Evolutionary conservation across 495 filamentous ascomycete species (phyloP).

Genomic region (Aspergillus carlsbadensis): DNA sequence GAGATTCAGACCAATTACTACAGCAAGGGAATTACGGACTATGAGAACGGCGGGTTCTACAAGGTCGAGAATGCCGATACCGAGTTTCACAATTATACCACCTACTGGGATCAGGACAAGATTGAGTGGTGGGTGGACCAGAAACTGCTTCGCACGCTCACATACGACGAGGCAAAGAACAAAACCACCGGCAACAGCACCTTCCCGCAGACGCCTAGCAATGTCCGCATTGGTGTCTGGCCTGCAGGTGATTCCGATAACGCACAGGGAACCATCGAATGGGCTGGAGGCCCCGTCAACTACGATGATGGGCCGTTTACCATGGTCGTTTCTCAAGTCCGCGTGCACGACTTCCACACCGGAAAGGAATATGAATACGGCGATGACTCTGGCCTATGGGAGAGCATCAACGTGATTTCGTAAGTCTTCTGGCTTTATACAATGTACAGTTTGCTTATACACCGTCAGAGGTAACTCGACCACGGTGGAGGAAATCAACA

Average conservation of each 20-base stretch:
- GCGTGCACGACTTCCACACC: slow-evolving; percentile 64
- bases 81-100: slow-evolving; percentile 82
- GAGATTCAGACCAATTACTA: slow-evolving; percentile 92
- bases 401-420: slow-evolving; percentile 68
- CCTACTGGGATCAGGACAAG: slow-evolving; percentile 77
- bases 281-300: slow-evolving; percentile 79
- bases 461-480: slow-evolving; percentile 61
- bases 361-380: slow-evolving; percentile 68
- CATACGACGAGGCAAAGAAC: slow-evolving; percentile 50
- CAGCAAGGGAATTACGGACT: slow-evolving; percentile 75
- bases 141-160: slow-evolving; percentile 64
- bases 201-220: slow-evolving; percentile 91
- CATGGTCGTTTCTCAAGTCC: slow-evolving; percentile 70
- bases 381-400: slow-evolving; percentile 63
- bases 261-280: slow-evolving; percentile 58
- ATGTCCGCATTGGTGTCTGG: slow-evolving; percentile 84
- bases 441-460: slow-evolving; percentile 4
- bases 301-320: slow-evolving; percentile 72
- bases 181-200: slow-evolving; percentile 45
- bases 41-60: slow-evolving; percentile 69
- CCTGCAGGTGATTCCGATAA: slow-evolving; percentile 77
- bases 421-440: slow-evolving; percentile 37
- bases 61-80: slow-evolving; percentile 58
- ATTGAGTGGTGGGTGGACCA: slow-evolving; percentile 84
- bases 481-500: slow-evolving; percentile 34